phyloP scores from a whole-genome alignment of 768 basidiomycete genomes.

The Lanmaoa pseudosensibilis region DNA sequence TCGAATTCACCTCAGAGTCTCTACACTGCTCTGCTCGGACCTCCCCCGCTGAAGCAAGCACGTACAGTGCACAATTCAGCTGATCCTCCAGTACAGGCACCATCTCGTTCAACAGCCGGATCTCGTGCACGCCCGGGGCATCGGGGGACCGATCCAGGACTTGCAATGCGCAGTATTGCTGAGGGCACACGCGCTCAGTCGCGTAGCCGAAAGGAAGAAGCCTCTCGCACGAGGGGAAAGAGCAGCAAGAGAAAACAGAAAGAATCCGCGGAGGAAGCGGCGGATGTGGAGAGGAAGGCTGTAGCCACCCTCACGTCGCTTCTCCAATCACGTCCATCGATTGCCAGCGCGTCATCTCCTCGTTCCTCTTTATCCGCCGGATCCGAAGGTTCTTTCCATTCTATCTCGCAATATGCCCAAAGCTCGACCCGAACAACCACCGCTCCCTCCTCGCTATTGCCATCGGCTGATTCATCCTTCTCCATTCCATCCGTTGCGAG shows the following conservation, averaged over 20 bases:
- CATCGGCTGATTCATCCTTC: constrained; percentile 43
- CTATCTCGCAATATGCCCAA: constrained; percentile 64
- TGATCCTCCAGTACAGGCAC: constrained; percentile 62
- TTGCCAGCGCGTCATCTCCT: constrained; percentile 63
- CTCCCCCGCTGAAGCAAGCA: constrained; percentile 72
- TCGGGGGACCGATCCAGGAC: constrained; percentile 12
- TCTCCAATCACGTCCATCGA: constrained; percentile 62
- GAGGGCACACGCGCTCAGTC: constrained; percentile 48
- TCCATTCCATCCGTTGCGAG: constrained; percentile 21
- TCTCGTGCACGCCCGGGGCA: constrained; percentile 27
- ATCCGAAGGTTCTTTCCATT: constrained; percentile 65
- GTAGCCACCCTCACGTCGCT: constrained; percentile 78
- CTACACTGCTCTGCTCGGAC: constrained; percentile 73
- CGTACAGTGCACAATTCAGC: constrained; percentile 75
- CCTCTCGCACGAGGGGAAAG: constrained; percentile 34
- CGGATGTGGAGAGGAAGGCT: constrained; percentile 76
- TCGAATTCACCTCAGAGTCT: constrained; percentile 56
- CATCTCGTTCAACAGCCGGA: constrained; percentile 38
- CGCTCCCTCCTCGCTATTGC: constrained; percentile 38
- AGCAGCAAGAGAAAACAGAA: constrained; percentile 54
- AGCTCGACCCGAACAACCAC: constrained; percentile 59
- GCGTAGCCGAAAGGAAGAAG: constrained; percentile 44
- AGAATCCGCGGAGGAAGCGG: constrained; percentile 33
- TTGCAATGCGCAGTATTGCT: constrained; percentile 43
- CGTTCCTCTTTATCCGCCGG: constrained; percentile 69